Conservation (phyloP, 148 eudicot genomes). For the Dianthus caryophyllus region DNA sequence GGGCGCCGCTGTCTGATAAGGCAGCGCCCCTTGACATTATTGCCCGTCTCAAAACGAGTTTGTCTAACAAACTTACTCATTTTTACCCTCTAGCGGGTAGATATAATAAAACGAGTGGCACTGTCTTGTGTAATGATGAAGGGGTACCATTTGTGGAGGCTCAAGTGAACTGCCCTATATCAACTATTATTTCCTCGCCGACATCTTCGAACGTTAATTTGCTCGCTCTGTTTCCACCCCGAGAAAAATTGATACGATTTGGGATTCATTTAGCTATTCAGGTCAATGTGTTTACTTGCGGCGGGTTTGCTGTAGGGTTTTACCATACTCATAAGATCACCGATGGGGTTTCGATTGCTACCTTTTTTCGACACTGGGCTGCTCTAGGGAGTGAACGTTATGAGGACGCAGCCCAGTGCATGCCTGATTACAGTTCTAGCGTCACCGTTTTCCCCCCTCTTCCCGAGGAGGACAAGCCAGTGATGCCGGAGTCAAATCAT, state of each 20-base stretch:
- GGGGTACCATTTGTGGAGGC: neutral
- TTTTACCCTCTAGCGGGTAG: neutral
- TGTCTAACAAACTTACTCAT: neutral
- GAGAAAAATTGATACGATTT: no score
- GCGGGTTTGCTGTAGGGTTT: no score
- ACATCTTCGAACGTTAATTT: neutral
- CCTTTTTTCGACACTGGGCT: no score
- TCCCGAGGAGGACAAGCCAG: no score
- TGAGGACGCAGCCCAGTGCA: neutral
- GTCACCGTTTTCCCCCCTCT: neutral
- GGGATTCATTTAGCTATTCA: neutral
- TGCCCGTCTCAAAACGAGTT: neutral
- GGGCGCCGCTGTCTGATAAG: neutral
- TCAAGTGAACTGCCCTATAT: neutral
- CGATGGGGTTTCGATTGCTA: no score
- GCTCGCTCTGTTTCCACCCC: no score
- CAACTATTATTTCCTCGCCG: neutral
- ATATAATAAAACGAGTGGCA: no score
- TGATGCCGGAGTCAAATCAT: neutral
- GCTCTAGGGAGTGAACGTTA: neutral
- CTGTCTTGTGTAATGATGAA: neutral
- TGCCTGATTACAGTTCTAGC: neutral
- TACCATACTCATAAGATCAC: no score
- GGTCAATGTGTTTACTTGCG: neutral
- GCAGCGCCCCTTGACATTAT: neutral